Evolutionary conservation across 2,329 filamentous ascomycete species (phyloP), one percentile per base, ranked within the genome.

Genomic region (Drechmeria coniospora): DNA sequence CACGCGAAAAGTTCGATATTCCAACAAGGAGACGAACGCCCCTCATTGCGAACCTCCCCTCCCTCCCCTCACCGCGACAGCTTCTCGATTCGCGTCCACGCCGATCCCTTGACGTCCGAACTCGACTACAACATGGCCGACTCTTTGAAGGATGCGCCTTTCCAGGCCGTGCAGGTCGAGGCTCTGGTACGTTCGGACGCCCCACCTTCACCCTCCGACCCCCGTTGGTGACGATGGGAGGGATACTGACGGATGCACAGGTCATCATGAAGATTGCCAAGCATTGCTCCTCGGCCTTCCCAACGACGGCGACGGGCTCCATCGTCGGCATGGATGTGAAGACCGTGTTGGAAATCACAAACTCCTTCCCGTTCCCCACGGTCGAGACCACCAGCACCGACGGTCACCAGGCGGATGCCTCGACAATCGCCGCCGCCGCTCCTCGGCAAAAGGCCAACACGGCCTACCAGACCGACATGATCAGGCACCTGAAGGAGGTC

Each of bases 231-330:
- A n/a, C n/a, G n/a, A n/a, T n/a, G n/a, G 32, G 39, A 28, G 38
- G 34, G 35, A 33, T 35, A 36, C 32, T 44, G 34, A 41, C 34
- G 36, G 34, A 32, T 26, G 25, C 17, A 29, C 43, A 90, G 81
- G 81, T 92, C 48, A 81, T 92, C 44, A 87, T 94, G 79, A 93
- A 94, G 67, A 86, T 95, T 54, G 86, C 92, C 58, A 94, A 92
- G 62, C 86, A 94, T 65, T 83, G 81, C 62, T 79, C 83, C 32
- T 72, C 80, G 46, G 69, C 71, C 30, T 94, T 93, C 61, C 87
- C 87, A 26, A 87, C 83, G 28, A 76, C 76, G 31, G 83, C 84
- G 32, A 94, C 86, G 31, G 87, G 87, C 36, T 82, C 79, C 36
- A 71, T 94, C 36, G 84, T 94, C 34, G 90, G 90, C 44, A 86